A percentile compares a stretch with the other conserved stretches of the same genome.
phyloP scores from a whole-genome alignment of 2,329 filamentous ascomycete genomes.

The Anisogramma anomala region DNA sequence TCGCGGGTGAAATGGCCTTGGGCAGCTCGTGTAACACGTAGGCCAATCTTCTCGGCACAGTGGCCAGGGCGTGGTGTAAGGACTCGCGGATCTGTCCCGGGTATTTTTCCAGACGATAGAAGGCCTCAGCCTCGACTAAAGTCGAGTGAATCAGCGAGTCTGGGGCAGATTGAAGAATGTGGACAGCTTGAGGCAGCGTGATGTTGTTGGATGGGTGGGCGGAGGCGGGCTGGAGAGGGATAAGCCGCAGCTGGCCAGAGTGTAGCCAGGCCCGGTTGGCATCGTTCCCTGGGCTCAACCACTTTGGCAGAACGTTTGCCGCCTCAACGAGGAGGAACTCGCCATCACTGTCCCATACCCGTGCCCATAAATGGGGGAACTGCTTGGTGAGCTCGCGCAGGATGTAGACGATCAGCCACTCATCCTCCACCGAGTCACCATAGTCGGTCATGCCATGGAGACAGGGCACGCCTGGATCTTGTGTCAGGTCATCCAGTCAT shows the following conservation, averaged over 20 bases:
- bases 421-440: constrained; percentile 90
- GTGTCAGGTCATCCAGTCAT: neutral
- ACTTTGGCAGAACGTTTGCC: constrained; percentile 73
- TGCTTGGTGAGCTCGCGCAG: constrained; percentile 67
- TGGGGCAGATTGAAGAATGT: constrained; percentile 44
- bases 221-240: constrained; percentile 41
- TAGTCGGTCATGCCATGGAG: constrained; percentile 74
- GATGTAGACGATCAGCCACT: constrained; percentile 92
- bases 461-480: constrained; percentile 38
- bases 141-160: constrained; percentile 56
- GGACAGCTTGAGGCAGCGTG: constrained; percentile 51
- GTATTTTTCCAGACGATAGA: constrained; percentile 78
- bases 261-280: constrained; percentile 85
- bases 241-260: constrained; percentile 60
- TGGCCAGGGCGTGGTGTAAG: constrained; percentile 62
- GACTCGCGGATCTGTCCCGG: constrained; percentile 62
- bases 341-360: constrained; percentile 77
- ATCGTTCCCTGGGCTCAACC: constrained; percentile 86
- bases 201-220: constrained; percentile 34
- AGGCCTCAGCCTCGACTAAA: constrained; percentile 75
- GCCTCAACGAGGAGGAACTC: constrained; percentile 94
- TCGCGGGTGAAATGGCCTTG: constrained; percentile 65
- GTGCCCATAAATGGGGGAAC: constrained; percentile 67
- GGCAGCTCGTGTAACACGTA: constrained; percentile 66
- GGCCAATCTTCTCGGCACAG: constrained; percentile 71